phyloP scores from a whole-genome alignment of 441 rosid genomes.

The Corymbia citriodora region DNA sequence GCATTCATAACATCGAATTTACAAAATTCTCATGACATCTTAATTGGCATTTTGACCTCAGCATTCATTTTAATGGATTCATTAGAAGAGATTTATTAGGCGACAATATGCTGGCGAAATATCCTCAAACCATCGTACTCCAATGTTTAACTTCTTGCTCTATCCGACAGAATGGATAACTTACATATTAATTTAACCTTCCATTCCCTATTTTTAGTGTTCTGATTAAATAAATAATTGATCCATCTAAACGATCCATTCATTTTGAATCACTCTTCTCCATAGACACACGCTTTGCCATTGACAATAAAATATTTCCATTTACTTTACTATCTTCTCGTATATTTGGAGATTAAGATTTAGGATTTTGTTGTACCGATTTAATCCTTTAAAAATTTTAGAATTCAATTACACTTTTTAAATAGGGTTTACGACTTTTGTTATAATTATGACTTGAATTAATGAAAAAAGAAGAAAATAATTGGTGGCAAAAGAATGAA shows the following conservation, averaged over 20 bases:
- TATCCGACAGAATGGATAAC: neutral
- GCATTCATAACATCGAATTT: neutral
- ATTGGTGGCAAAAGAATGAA: neutral
- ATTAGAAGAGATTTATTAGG: neutral
- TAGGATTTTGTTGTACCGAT: neutral
- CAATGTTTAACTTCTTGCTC: neutral
- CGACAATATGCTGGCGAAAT: neutral
- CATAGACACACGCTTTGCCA: neutral
- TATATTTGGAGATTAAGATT: neutral
- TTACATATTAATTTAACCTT: neutral
- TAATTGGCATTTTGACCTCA: neutral
- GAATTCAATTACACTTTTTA: too few species aligned
- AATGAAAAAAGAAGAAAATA: neutral
- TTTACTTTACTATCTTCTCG: neutral
- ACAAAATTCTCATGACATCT: neutral
- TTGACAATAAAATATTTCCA: neutral
- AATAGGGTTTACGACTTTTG: too few species aligned
- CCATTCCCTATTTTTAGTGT: neutral
- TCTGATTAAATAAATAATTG: neutral
- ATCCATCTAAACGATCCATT: neutral
- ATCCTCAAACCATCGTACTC: neutral
- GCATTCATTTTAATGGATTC: neutral
- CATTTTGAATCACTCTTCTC: neutral
- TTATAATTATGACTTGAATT: neutral
- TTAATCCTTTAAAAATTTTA: too few species aligned